Conservation (phyloP, 1,284 basidiomycete species). For the Moesziomyces antarcticus region DNA sequence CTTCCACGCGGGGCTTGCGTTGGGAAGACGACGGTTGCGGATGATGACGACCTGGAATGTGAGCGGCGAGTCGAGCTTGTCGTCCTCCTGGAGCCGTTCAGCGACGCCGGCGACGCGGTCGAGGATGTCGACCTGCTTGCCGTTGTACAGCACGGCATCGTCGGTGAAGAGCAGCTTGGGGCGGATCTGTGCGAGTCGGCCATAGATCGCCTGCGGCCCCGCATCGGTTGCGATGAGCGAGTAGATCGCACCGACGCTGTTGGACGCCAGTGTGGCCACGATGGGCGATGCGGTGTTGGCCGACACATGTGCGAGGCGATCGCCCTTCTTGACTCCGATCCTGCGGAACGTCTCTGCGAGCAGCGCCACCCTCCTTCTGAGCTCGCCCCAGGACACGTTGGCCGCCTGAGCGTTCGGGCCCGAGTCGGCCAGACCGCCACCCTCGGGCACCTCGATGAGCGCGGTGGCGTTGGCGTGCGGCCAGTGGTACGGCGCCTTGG, state of each 20-base stretch:
- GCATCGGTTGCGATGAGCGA: constrained; percentile 50
- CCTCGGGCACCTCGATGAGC: constrained; percentile 45
- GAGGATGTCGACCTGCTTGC: constrained; percentile 63
- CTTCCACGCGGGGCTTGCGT: constrained; percentile 16
- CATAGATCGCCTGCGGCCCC: constrained; percentile 49
- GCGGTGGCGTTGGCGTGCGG: constrained; percentile 20
- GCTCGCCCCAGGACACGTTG: constrained; percentile 42
- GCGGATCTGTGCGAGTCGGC: constrained; percentile 59
- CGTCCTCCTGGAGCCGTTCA: constrained; percentile 43
- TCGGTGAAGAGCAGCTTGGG: constrained; percentile 68
- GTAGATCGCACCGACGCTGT: constrained; percentile 51
- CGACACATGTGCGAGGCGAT: constrained; percentile 40
- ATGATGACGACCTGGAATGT: constrained; percentile 50
- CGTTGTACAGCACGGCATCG: constrained; percentile 66
- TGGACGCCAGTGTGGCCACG: constrained; percentile 41
- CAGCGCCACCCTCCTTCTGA: constrained; percentile 38
- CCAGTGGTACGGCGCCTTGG: constrained; percentile 44
- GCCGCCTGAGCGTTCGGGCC: constrained; percentile 8
- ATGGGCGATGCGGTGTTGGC: constrained; percentile 40
- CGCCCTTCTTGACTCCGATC: constrained; percentile 34
- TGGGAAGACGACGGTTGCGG: constrained; percentile 20
- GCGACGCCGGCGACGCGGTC: constrained; percentile 54
- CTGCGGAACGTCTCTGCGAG: constrained; percentile 40
- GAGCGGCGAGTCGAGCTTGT: constrained; percentile 40
- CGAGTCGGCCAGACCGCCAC: constrained; percentile 28